Evolutionary conservation across 1,284 basidiomycete species (phyloP).

Genomic region (Trichosporon sp.): DNA sequence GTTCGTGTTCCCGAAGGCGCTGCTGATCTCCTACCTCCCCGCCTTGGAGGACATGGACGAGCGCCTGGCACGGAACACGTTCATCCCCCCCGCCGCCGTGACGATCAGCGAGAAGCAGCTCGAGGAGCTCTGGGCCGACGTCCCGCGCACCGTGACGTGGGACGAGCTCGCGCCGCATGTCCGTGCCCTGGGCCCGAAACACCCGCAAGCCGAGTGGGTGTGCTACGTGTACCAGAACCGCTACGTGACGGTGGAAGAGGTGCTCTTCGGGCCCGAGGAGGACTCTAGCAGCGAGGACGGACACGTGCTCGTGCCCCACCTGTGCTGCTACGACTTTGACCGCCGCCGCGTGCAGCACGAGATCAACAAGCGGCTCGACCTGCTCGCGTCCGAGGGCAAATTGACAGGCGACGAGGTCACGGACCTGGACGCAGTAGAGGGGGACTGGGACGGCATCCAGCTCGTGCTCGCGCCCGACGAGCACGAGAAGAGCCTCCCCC

Average conservation of each 20-base stretch:
- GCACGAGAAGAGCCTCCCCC: neutral
- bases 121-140: neutral
- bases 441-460: slow-evolving; percentile 25
- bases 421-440: slow-evolving; percentile 28
- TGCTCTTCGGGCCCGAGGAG: neutral
- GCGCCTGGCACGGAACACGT: neutral
- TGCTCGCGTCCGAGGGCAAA: neutral
- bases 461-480: slow-evolving; percentile 32
- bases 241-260: slow-evolving; percentile 39
- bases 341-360: slow-evolving; percentile 45
- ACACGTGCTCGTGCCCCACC: slow-evolving; percentile 29
- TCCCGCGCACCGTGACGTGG: slow-evolving; percentile 36
- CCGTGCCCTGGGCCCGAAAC: slow-evolving; percentile 47
- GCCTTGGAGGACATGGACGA: slow-evolving; percentile 3
- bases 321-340: slow-evolving; percentile 53
- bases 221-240: slow-evolving; percentile 56
- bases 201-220: slow-evolving; percentile 44
- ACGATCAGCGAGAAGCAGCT: neutral
- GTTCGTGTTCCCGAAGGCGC: slow-evolving; percentile 44
- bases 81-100: slow-evolving; percentile 18
- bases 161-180: slow-evolving; percentile 46
- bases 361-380: slow-evolving; percentile 30
- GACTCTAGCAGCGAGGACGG: slow-evolving; percentile 6
- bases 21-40: slow-evolving; percentile 47
- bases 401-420: slow-evolving; percentile 18